Percentiles rank a stretch among this genome's conserved stretches.
These are phyloP conservation scores for Cystobasidium sp. DNA, from an alignment of 1,284 basidiomycete genomes.

Conservation along the genomic window DNA sequence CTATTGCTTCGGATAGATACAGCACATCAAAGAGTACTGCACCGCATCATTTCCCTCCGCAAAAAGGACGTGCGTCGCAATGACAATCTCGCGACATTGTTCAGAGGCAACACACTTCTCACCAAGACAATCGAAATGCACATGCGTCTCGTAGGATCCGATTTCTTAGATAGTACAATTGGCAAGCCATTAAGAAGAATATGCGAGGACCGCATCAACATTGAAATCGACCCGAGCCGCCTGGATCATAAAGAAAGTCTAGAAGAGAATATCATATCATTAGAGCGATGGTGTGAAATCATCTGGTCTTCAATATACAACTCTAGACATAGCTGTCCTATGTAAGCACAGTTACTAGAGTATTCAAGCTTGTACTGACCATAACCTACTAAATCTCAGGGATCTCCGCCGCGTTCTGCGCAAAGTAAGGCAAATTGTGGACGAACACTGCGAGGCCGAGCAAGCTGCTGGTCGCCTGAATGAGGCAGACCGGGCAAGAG, in stretches of 20 bases:
- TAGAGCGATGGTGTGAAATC: constrained; percentile 74
- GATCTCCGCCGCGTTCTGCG: constrained; percentile 74
- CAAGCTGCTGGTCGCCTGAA: constrained; percentile 53
- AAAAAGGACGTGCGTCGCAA: constrained; percentile 48
- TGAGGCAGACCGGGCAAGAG: constrained; percentile 55
- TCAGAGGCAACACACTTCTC: constrained; percentile 76
- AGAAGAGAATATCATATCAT: constrained; percentile 66
- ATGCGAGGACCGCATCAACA: constrained; percentile 69
- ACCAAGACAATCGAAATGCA: constrained; percentile 78
- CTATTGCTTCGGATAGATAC: constrained; percentile 50
- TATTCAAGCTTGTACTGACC: not conserved
- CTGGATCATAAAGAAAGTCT: constrained; percentile 46
- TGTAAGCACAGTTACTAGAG: constrained; percentile 61
- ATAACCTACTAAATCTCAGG: constrained; percentile 57
- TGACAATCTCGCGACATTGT: constrained; percentile 64
- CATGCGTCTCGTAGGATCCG: constrained; percentile 73
- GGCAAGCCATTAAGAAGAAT: constrained; percentile 70
- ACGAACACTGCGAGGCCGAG: constrained; percentile 62
- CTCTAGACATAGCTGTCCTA: constrained; percentile 71
- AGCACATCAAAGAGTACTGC: constrained; percentile 46
- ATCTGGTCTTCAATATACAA: constrained; percentile 79
- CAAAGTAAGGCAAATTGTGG: constrained; percentile 72
- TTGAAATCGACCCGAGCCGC: constrained; percentile 73
- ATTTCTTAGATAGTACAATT: constrained; percentile 75
- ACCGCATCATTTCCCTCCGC: constrained; percentile 48